Evolutionary conservation across 2,329 filamentous ascomycete genomes (phyloP).

Genomic region (Capronia americana): DNA sequence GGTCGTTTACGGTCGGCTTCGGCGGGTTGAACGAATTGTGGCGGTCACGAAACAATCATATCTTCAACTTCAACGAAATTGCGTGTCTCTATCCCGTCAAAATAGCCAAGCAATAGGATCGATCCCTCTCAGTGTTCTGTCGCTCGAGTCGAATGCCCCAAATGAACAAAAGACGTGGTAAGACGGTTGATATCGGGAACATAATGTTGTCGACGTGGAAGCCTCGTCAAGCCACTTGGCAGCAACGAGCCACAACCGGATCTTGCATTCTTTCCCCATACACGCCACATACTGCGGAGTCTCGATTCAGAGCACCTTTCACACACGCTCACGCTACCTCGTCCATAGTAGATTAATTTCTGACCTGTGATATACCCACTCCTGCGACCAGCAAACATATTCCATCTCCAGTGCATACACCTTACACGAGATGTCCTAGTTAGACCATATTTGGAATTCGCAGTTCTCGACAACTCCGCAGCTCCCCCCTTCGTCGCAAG

Average conservation of each 20-base stretch:
- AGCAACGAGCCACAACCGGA: conserved; percentile 1
- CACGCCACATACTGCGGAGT: background rate
- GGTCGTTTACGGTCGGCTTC: background rate
- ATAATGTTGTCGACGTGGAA: conserved; percentile 2
- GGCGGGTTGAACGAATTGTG: background rate
- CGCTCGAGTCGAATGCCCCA: background rate
- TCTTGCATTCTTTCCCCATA: background rate
- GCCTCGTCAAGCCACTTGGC: conserved; percentile 15
- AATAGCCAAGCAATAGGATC: background rate
- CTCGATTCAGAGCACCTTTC: background rate
- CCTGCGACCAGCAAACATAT: background rate
- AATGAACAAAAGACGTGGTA: background rate
- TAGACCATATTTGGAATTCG: background rate
- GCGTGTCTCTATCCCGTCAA: background rate
- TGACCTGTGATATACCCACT: background rate
- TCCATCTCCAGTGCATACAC: background rate
- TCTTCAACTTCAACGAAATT: conserved; percentile 8
- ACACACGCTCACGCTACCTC: background rate
- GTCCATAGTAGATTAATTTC: background rate
- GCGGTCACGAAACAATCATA: conserved; percentile 26
- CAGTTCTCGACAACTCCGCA: background rate
- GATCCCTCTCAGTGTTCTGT: background rate
- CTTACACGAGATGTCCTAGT: background rate
- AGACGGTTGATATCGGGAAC: background rate
- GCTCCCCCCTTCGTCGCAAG: background rate